These are phyloP conservation scores for Cyberlindnera bimundalis DNA, from an alignment of 805 yeast species.

Conservation along the genomic window DNA sequence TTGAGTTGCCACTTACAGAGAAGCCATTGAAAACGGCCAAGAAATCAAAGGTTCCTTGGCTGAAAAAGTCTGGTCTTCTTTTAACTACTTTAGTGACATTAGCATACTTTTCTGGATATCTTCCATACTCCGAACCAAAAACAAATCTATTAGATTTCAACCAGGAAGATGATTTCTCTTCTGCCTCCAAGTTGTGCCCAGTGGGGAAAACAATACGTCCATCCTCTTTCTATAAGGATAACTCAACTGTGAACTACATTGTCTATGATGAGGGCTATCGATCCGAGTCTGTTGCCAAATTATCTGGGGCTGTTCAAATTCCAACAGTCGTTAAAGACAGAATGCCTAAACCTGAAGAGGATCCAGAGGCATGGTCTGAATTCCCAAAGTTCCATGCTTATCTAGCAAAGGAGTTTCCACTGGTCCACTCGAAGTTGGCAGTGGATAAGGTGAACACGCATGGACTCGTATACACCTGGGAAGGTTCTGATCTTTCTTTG, in stretches of 20 bases:
- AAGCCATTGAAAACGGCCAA: background rate
- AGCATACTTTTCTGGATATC: background rate
- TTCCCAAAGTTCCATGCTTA: conserved; percentile 45
- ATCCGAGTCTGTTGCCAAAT: conserved; percentile 36
- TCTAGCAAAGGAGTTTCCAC: conserved; percentile 52
- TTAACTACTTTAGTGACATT: background rate
- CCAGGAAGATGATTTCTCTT: background rate
- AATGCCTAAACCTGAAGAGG: conserved; percentile 23
- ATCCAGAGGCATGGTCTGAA: conserved; percentile 31
- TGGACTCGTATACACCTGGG: conserved; percentile 62
- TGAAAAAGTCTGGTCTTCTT: background rate
- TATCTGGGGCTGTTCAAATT: conserved; percentile 48
- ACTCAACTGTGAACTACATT: conserved; percentile 32
- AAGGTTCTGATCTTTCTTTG: conserved; percentile 45
- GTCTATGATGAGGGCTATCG: conserved; percentile 33
- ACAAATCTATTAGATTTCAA: background rate
- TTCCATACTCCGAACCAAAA: no score
- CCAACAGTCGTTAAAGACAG: conserved; percentile 37
- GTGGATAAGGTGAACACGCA: conserved; percentile 55
- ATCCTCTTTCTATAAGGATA: conserved; percentile 8
- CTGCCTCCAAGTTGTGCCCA: conserved; percentile 8
- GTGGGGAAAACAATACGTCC: conserved; percentile 17
- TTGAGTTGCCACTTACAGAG: conserved; percentile 1
- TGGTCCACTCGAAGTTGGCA: conserved; percentile 41
- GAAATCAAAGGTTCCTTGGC: background rate